phyloP scores from a whole-genome alignment of 768 basidiomycete genomes.

The Amylocystis lapponica region DNA sequence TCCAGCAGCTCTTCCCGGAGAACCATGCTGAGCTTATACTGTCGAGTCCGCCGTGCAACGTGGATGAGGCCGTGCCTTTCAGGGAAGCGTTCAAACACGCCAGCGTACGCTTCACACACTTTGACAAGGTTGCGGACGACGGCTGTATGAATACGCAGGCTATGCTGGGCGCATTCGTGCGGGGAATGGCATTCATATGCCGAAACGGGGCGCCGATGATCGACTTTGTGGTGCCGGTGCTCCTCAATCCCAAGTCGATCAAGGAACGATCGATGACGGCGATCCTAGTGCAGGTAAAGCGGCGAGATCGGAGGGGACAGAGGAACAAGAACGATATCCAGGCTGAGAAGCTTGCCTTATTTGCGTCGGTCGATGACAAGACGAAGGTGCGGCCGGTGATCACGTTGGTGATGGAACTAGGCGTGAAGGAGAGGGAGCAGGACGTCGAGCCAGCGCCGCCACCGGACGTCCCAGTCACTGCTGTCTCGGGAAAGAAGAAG shows the following conservation, averaged over 20 bases:
- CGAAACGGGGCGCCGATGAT: too few species aligned
- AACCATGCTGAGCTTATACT: slow-evolving; percentile 12
- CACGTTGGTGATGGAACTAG: slow-evolving; percentile 16
- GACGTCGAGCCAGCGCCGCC: neutral
- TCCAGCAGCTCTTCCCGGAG: slow-evolving; percentile 11
- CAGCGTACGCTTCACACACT: slow-evolving; percentile 28
- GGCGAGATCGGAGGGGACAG: neutral
- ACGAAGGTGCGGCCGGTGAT: slow-evolving; percentile 13
- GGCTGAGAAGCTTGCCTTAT: neutral
- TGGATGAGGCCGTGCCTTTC: slow-evolving; percentile 2
- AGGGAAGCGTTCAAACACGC: slow-evolving; percentile 20
- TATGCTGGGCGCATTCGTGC: slow-evolving; percentile 16
- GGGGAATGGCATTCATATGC: slow-evolving; percentile 9
- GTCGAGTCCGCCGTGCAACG: slow-evolving; percentile 19
- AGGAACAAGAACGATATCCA: neutral
- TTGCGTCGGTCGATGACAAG: neutral
- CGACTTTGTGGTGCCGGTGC: slow-evolving; percentile 24
- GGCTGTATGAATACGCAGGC: slow-evolving; percentile 12
- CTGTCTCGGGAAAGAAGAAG: neutral
- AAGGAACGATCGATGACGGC: slow-evolving; percentile 8
- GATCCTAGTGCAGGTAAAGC: neutral
- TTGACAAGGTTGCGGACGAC: slow-evolving; percentile 20
- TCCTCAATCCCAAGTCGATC: slow-evolving; percentile 19
- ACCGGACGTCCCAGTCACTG: neutral
- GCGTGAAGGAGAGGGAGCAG: too few species aligned